Base-by-base conservation (phyloP, 2,329 filamentous ascomycete species). In the Fusarium sterilihyphosum region DNA sequence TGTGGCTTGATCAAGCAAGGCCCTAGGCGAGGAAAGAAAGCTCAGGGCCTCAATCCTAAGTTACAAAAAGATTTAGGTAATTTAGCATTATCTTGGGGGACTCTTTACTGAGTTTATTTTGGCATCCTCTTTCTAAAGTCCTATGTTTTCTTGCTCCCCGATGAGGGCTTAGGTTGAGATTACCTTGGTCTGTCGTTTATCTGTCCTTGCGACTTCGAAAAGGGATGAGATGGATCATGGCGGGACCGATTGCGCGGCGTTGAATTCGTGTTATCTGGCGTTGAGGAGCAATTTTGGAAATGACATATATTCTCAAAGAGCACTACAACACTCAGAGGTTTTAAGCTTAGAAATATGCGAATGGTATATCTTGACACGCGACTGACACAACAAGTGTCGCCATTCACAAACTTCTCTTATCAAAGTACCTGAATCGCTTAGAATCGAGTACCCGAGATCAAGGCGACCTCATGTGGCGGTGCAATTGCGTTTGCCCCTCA, bases 231-330 rank as follows among this genome's bases (percentile, higher is more conserved):
- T 68, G 56, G 31, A 59, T 37, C 41, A 59, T 59, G 66, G 67
- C 70, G 65, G 73, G 73, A 74, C 65, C 53, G 69, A 73, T 76
- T 78, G 71, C 71, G 67, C 70, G 69, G 73, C 73, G 43, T 67
- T 38, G 20, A 24, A 52, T 62, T 54, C 22, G 20, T 41, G 33
- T 29, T 44, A 47, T 69, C 60, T 66, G 63, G 58, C 49, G 72
- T 61, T 65, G 26, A 73, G 52, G 44, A 56, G 49, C 47, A 50
- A 59, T 24, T 31, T 56, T 37, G 31, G 43, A 57, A 29, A 35
- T 31, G 33, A 24, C 18, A n/a, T 20, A 26, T 26, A 26, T 18
- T 17, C 17, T 31, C 6, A 20, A 8, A 12, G 29, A 17, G 22
- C 14, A 20, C 6, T 63, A n/a, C 22, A n/a, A n/a, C n/a, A 35